Evolutionary conservation across 1,139 yeast genomes (phyloP).

Genomic region (Debaryomyces subglobosus): DNA sequence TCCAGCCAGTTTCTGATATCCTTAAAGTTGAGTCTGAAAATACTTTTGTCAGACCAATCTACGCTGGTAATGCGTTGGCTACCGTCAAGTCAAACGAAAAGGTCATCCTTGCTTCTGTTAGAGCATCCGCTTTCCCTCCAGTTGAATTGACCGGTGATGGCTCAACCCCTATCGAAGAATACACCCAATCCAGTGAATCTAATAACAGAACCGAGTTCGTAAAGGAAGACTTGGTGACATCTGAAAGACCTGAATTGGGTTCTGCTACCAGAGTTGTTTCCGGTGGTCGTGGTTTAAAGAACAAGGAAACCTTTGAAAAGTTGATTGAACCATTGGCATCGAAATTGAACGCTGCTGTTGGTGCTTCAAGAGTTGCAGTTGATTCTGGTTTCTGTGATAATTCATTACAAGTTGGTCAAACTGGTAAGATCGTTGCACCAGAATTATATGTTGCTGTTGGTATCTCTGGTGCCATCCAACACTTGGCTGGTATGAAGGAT

Average conservation of each 20-base stretch:
- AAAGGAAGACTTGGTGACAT: slow-evolving; percentile 69
- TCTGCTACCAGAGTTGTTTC: slow-evolving; percentile 81
- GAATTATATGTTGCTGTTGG: slow-evolving; percentile 93
- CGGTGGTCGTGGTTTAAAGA: slow-evolving; percentile 94
- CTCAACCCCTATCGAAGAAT: slow-evolving; percentile 56
- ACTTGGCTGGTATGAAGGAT: slow-evolving; percentile 98
- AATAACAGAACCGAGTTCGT: slow-evolving; percentile 56
- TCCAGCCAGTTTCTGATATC: slow-evolving; percentile 87
- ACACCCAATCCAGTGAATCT: slow-evolving; percentile 36
- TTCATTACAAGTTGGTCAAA: slow-evolving; percentile 97
- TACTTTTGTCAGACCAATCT: slow-evolving; percentile 90
- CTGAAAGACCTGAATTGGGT: slow-evolving; percentile 90
- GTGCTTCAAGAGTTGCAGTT: slow-evolving; percentile 98
- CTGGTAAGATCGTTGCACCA: slow-evolving; percentile 97
- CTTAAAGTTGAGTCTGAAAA: slow-evolving; percentile 63
- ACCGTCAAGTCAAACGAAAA: slow-evolving; percentile 76
- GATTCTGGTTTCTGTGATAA: slow-evolving; percentile 96
- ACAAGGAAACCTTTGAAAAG: slow-evolving; percentile 82
- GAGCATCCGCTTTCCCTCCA: slow-evolving; percentile 84
- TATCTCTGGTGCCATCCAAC: slow-evolving; percentile 96
- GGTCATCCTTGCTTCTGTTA: slow-evolving; percentile 68
- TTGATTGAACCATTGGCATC: slow-evolving; percentile 84
- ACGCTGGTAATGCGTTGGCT: slow-evolving; percentile 92
- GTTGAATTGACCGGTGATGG: slow-evolving; percentile 40
- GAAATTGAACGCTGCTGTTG: slow-evolving; percentile 87